Base-by-base conservation (phyloP, 768 basidiomycete species). In the Royoungia palumana region DNA sequence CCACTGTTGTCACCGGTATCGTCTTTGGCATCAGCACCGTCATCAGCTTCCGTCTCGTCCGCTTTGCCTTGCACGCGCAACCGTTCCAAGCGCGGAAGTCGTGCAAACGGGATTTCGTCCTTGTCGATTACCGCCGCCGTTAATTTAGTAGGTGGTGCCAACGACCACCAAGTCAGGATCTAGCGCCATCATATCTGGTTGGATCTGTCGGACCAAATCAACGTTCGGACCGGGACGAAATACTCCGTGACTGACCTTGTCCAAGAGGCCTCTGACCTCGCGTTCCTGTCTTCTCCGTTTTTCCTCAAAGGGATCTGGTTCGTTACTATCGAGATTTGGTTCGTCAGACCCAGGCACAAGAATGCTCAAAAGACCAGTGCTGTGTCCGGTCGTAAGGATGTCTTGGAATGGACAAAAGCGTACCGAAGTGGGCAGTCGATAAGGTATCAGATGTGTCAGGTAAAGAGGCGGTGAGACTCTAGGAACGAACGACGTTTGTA, bases 271-370 rank as follows among this genome's bases (percentile, higher is more conserved):
- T 65, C 89, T 85, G 60, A 98, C 91, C 67, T 98, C 96, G 48
- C 89, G 77, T 71, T 98, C 95, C 46, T 89, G 76, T 49, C 93
- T 70, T 17, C 87, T 76, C 53, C 81, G 84, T 66, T 79, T 82
- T 60, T 85, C 80, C 68, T 99, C 94, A 72, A 88, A 97, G 4
- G 94, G 93, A 79, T 99, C 94, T 0, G 92, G 90, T 67, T 98
- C 96, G 13, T 77, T 66, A 49, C 87, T 89, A 62, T 99, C 95
- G 65, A 94, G 95, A 74, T 96, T 94, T 41, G 94, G 82, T 67
- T 98, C 94, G 28, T 94, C 96, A 9, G 85, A 72, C 21, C 94
- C 95, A 0, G 96, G 96, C 0, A 98, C 85, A 46, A 98, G 75
- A 44, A 98, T 78, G 36, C 81, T 87, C 4, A 89, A 89, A 16